Percentiles rank a stretch among this genome's conserved stretches.
Evolutionary conservation across 805 yeast genomes (phyloP).

Genomic region (Yamadazyma phyllophila): DNA sequence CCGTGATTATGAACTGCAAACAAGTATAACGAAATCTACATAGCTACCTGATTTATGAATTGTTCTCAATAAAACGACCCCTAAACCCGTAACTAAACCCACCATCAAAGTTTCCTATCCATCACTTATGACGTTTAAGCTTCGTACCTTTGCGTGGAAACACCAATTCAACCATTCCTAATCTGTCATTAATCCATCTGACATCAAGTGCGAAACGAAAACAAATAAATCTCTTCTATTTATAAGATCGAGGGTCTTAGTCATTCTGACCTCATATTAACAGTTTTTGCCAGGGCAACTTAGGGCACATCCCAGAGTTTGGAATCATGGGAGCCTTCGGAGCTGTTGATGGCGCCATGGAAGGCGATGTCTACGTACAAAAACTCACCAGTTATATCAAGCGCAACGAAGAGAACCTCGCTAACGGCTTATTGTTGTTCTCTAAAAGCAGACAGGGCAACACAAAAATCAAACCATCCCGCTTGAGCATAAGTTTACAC

Average conservation of each 20-base stretch:
- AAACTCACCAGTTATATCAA: conserved; percentile 52
- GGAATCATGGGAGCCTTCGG: conserved; percentile 27
- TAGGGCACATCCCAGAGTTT: background rate
- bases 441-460: conserved; percentile 32
- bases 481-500: conserved; percentile 59
- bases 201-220: conserved; percentile 2
- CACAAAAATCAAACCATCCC: conserved; percentile 46
- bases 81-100: no score
- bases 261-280: background rate
- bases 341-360: conserved; percentile 40
- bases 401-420: conserved; percentile 56
- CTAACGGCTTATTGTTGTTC: conserved; percentile 56
- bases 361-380: conserved; percentile 58
- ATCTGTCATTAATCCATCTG: background rate
- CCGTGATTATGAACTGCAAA: conserved; percentile 6
- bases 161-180: background rate
- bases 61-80: no score
- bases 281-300: background rate
- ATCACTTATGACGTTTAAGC: no score
- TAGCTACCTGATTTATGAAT: background rate
- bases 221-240: conserved; percentile 2
- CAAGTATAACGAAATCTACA: conserved; percentile 6
- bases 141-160: no score
- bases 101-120: no score
- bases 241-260: background rate